These are phyloP conservation scores for Mortierella sp. DNA, from an alignment of 371 early-diverging fungal genomes.

Conservation along the genomic window DNA sequence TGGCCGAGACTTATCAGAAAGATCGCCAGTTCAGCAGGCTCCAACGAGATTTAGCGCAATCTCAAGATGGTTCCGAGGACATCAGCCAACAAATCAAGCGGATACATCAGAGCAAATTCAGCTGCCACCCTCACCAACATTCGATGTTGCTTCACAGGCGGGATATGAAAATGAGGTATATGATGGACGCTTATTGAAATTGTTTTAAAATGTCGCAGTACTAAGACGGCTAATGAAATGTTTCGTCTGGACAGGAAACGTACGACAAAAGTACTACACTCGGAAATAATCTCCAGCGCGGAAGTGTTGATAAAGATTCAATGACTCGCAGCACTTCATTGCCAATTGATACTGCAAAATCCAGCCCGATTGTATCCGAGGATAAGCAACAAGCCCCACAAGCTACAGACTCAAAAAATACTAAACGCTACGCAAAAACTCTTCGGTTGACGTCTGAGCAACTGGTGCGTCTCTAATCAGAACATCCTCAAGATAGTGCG, in stretches of 20 bases:
- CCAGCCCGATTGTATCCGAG: conserved; percentile 9
- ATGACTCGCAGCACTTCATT: conserved; percentile 35
- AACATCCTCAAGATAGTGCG: background rate
- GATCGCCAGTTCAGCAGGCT: conserved; percentile 11
- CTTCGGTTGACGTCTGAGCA: conserved; percentile 94
- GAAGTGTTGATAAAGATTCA: background rate
- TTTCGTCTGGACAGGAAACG: background rate
- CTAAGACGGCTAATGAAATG: background rate
- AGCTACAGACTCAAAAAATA: background rate
- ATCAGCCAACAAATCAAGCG: conserved; percentile 17
- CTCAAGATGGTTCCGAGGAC: conserved; percentile 39
- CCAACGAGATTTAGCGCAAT: conserved; percentile 31
- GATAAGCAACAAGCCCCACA: conserved; percentile 8
- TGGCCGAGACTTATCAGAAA: conserved; percentile 18
- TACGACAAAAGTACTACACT: background rate
- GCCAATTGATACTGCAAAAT: conserved; percentile 12
- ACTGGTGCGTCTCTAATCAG: conserved; percentile 58
- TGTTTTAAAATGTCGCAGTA: background rate
- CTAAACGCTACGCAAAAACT: conserved; percentile 85
- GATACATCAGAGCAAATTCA: conserved; percentile 8
- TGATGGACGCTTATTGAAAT: background rate
- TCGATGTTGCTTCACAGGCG: background rate
- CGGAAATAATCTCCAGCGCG: background rate
- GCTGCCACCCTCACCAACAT: background rate
- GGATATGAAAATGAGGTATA: background rate